Evolutionary conservation across 192 early-diverging fungal species (phyloP), one percentile per base, ranked within the genome.

Genomic region (Powellomyces hirtus): DNA sequence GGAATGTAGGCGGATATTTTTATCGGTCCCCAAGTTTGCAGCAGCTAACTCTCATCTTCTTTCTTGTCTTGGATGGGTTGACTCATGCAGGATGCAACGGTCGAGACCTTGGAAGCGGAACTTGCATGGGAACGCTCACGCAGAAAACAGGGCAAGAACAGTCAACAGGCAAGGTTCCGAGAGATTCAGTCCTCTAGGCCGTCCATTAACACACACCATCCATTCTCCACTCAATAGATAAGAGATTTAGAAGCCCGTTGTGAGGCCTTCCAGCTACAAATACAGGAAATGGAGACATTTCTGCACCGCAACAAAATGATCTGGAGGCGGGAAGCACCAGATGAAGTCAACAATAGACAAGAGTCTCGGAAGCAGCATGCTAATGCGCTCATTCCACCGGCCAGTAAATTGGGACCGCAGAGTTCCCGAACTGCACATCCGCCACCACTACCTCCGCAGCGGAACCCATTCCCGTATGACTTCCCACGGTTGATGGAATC

Each of bases 391-490:
- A n/a, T n/a, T n/a, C n/a, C n/a, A n/a, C n/a, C n/a, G n/a, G n/a
- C n/a, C n/a, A n/a, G n/a, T 38, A 38, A 38, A 26, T 20, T 57
- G 8, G 38, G 35, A 51, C 5, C 10, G 0, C 29, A 14, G 8
- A 29, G 27, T 6, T 38, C 2, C 2, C 18, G 18, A 10, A 20
- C 30, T 61, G n/a, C 13, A 42, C 35, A 37, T 20, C 16, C 37
- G 18, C 31, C 42, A 20, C 55, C 65, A 4, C n/a, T 27, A 26
- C 33, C 65, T 51, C 42, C 58, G 0, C 16, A 40, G 46, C 22
- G 45, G 14, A 4, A 20, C 14, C 16, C 30, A 38, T 77, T 74
- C 45, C 71, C 76, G 24, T 77, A 74, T 38, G 62, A 73, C 34
- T 36, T 74, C 16, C 16, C 26, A 11, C 10, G 34, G 24, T 35